phyloP scores from a whole-genome alignment of 768 basidiomycete species.

The Termitomyces heimii region DNA sequence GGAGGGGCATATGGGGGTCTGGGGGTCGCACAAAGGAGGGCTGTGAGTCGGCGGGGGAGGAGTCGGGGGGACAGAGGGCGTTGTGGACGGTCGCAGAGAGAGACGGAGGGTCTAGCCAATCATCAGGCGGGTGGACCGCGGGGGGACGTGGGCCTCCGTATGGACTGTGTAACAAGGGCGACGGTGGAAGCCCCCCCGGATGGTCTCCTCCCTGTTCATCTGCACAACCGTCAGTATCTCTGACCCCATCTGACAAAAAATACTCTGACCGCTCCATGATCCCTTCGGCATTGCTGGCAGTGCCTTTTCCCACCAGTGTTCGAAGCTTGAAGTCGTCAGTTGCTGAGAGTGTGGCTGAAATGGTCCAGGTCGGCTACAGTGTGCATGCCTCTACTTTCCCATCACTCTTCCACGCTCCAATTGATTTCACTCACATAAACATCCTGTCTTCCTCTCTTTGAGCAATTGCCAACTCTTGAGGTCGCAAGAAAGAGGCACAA shows the following conservation, averaged over 20 bases:
- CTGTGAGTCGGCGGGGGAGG: constrained; percentile 21
- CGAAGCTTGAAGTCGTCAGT: constrained; percentile 13
- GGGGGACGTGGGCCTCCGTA: constrained; percentile 33
- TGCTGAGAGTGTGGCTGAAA: constrained; percentile 6
- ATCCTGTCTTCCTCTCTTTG: neutral
- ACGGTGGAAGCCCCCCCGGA: constrained; percentile 25
- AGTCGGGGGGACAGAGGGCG: neutral
- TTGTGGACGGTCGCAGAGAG: constrained; percentile 1
- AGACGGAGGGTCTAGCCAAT: constrained; percentile 18
- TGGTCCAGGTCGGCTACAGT: constrained; percentile 9
- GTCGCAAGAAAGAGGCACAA: neutral
- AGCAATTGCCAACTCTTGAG: neutral
- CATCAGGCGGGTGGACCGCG: constrained; percentile 24
- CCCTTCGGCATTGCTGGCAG: constrained; percentile 27
- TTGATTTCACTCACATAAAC: constrained; percentile 9
- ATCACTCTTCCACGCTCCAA: constrained; percentile 15
- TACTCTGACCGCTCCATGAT: constrained; percentile 2
- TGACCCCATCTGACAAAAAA: constrained; percentile 13
- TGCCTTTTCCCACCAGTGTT: constrained; percentile 27
- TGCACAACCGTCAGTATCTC: constrained; percentile 9
- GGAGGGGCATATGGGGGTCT: constrained; percentile 36
- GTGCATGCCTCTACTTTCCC: constrained; percentile 9
- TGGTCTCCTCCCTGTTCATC: constrained; percentile 20
- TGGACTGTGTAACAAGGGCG: constrained; percentile 25
- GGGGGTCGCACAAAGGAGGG: constrained; percentile 34